Base-by-base conservation (phyloP, 805 yeast species). In the Priceomyces melissophilus region DNA sequence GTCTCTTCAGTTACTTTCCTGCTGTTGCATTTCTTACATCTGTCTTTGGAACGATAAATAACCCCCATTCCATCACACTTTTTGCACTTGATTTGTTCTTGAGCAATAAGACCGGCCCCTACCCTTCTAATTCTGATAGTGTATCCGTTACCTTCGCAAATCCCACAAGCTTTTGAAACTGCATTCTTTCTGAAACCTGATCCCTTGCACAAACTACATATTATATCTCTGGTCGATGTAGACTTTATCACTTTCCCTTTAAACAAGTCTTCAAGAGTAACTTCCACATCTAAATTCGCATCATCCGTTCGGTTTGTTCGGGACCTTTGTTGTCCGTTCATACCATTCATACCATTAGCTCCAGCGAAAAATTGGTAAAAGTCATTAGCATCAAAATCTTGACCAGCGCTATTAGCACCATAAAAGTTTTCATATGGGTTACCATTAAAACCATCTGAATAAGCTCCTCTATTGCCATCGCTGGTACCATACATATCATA, bases 221-320 rank as follows among this genome's bases (percentile, higher is more conserved):
- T 62, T 8, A 84, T 70, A 52, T 84, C 78, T 57, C 96, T 76
- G 2, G 83, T 78, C 2, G 85, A 75, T 3, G 85, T 75, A 53
- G 86, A 76, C 55, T 86, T 86, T 46, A 89, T 73, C 7, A 82
- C 78, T 58, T 87, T 87, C 3, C 98, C 96, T 48, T 79, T 80
- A 69, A 78, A 89, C 32, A 87, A 61, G 43, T 88, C 96, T 41
- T 81, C 86, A 46, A 88, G 61, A 0, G 85, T 69, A 10, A 90
- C 77, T 3, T 75, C 76, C 10, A 87, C 73, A 17, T 78, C 75
- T 36, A 88, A 58, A n/a, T 66, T 62, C 0, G 89, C 93, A 57
- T 87, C 88, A 3, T 71, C 81, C 0, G 95, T 84, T 41, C 72
- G 63, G 16, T 45, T 39, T 27, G 50, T 49, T 35, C 51, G 39